A percentile compares a stretch with the other conserved stretches of the same genome.
phyloP scores from a whole-genome alignment of 2,329 filamentous ascomycete genomes.

The Arthrobotrys megalospora region DNA sequence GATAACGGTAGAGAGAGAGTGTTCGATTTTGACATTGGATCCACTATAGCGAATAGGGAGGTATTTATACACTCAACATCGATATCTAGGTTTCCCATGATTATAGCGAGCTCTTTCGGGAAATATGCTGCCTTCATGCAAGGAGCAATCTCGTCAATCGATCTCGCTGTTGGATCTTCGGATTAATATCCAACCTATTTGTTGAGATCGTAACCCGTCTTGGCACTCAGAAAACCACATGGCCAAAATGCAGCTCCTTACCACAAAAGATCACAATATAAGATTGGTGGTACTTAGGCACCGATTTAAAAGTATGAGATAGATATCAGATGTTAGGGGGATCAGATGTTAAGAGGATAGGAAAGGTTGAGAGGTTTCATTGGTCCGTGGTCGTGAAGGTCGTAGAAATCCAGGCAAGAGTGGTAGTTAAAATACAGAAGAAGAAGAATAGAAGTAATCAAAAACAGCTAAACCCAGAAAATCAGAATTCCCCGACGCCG shows the following conservation, averaged over 20 bases:
- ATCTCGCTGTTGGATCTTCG: neutral
- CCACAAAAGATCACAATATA: neutral
- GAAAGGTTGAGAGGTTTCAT: slow-evolving; percentile 38
- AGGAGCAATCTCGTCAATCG: neutral
- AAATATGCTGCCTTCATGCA: slow-evolving; percentile 11
- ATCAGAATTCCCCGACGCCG: slow-evolving; percentile 29
- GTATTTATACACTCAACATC: neutral
- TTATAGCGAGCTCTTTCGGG: neutral
- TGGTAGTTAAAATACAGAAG: slow-evolving; percentile 37
- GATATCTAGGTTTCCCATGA: neutral
- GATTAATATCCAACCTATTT: neutral
- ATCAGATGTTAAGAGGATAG: slow-evolving; percentile 7
- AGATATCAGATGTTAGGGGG: neutral
- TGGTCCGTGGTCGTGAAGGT: slow-evolving; percentile 32
- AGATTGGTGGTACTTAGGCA: neutral
- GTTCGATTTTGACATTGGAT: too few relatives aligned
- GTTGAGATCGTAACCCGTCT: neutral
- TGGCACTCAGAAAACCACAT: neutral
- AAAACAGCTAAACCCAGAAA: slow-evolving; percentile 7
- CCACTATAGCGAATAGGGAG: too few relatives aligned
- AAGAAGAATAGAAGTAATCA: slow-evolving; percentile 5
- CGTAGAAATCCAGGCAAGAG: slow-evolving; percentile 17
- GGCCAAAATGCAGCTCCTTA: neutral
- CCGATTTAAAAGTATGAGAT: neutral
- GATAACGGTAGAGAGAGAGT: too few relatives aligned